Conservation (phyloP, 352 stramenopile genomes). For the Globisporangium nodosum region DNA sequence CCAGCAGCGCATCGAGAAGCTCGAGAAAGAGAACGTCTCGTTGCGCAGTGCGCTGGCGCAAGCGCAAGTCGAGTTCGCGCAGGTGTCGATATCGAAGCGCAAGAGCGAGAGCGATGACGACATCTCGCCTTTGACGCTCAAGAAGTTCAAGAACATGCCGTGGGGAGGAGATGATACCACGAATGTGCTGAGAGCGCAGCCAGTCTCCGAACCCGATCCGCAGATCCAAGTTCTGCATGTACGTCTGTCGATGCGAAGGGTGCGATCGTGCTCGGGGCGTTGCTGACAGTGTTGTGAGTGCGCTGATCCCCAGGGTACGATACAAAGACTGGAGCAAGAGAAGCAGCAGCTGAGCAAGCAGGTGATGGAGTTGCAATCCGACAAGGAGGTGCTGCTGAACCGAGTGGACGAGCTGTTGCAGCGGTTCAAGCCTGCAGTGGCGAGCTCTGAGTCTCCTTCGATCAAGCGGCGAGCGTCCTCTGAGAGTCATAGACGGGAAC, state of each 20-base stretch:
- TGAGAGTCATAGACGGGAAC: slow-evolving; percentile 1
- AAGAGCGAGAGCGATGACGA: slow-evolving; percentile 31
- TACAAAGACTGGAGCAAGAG: slow-evolving; percentile 19
- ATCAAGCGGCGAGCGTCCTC: neutral
- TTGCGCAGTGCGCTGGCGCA: slow-evolving; percentile 29
- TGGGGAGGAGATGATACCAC: slow-evolving; percentile 7
- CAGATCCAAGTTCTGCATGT: slow-evolving; percentile 9
- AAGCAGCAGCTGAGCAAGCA: slow-evolving; percentile 24
- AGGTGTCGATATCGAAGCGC: slow-evolving; percentile 20
- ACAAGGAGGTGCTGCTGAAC: slow-evolving; percentile 16
- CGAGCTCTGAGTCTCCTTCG: neutral
- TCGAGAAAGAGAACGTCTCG: slow-evolving; percentile 47
- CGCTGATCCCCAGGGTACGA: slow-evolving; percentile 17
- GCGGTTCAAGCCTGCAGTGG: neutral
- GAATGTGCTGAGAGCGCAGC: neutral
- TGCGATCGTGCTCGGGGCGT: neutral
- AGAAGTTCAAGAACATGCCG: slow-evolving; percentile 37
- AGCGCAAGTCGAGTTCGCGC: slow-evolving; percentile 23
- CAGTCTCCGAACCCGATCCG: slow-evolving; percentile 4
- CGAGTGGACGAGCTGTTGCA: slow-evolving; percentile 8
- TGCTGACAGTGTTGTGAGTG: neutral
- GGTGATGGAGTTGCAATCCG: slow-evolving; percentile 17
- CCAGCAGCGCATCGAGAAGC: slow-evolving; percentile 47
- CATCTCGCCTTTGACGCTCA: slow-evolving; percentile 29
- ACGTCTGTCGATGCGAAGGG: neutral